Evolutionary conservation across 768 basidiomycete species (phyloP), one percentile per base, ranked within the genome.

Genomic region (Lactarius hatsudake): DNA sequence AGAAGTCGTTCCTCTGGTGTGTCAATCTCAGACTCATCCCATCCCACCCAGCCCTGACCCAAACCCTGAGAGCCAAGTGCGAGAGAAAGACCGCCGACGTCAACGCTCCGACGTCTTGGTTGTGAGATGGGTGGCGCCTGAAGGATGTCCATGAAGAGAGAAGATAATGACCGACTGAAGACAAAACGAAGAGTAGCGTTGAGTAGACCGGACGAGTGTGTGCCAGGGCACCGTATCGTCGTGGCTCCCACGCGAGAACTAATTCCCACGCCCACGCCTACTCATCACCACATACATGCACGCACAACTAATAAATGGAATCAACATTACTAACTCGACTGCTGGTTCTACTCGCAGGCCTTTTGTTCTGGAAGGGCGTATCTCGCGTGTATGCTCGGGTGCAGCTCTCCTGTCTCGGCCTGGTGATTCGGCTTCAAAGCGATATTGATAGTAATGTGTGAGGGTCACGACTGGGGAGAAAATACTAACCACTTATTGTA

Each of bases 81-180:
- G 59, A 94, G 87, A 65, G 88, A 86, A 66, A 98, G 83, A 38
- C 94, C 95, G 15, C 95, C 95, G 53, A 93, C 84, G 77, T 98
- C 95, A 64, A 95, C 93, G 74, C 91, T 94, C 57, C 91, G 81
- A 62, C 94, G 81, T 66, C 85, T 78, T 73, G 59, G 42, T 28
- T 69, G 48, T 15, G 56, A 66, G n/a, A 62, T 5, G 15, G 66
- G 51, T 34, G 54, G 65, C 12, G 65, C 15, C 13, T 64, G 68
- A 17, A 62, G 65, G 48, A 66, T 62, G 51, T 63, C 62, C 63
- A 68, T 71, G 45, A 17, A 36, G 53, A 56, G 51, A 48, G 43
- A 60, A 23, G 32, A n/a, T 34, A 56, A 62, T 51, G 40, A 55
- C 26, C 20, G 28, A 51, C 43, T 13, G 23, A 56, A 61, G 42